Conservation (phyloP, 257 asterid species). For the Linderniella brevidens region DNA sequence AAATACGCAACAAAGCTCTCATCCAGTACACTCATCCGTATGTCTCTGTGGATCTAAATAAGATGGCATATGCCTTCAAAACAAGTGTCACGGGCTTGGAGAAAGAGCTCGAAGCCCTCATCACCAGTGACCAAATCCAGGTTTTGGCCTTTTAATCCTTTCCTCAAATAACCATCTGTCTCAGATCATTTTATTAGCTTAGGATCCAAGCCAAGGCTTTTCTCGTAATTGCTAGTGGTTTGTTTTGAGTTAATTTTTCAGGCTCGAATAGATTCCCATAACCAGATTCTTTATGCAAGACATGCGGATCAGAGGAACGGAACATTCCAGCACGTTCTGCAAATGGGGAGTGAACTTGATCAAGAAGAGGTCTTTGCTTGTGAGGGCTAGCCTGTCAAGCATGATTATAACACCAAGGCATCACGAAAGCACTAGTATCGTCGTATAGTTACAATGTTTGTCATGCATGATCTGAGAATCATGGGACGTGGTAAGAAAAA, state of each 20-base stretch:
- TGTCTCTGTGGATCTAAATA: slow-evolving; percentile 73
- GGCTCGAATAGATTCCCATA: slow-evolving; percentile 98
- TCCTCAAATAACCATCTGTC: too few relatives aligned
- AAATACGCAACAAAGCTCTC: slow-evolving; percentile 91
- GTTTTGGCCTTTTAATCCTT: too few relatives aligned
- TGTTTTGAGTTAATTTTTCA: slow-evolving; percentile 24
- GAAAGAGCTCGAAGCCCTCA: slow-evolving; percentile 89
- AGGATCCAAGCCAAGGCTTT: too few relatives aligned
- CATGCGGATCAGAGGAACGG: slow-evolving; percentile 97
- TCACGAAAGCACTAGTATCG: too few relatives aligned
- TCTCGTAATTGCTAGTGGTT: too few relatives aligned
- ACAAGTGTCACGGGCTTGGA: slow-evolving; percentile 54
- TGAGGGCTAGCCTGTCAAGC: slow-evolving; percentile 81
- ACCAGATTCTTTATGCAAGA: slow-evolving; percentile 80
- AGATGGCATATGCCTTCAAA: slow-evolving; percentile 97
- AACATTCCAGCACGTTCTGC: slow-evolving; percentile 79
- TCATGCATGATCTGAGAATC: too few relatives aligned
- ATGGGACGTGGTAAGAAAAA: too few relatives aligned
- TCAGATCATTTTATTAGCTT: too few relatives aligned
- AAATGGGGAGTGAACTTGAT: slow-evolving; percentile 67
- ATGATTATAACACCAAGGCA: slow-evolving; percentile 44
- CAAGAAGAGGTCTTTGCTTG: slow-evolving; percentile 70
- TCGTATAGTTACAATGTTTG: too few relatives aligned
- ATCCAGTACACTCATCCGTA: slow-evolving; percentile 92
- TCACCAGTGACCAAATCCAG: slow-evolving; percentile 82